Base-by-base conservation (phyloP, 106 monocot genomes). In the Platanthera guangdongensis region DNA sequence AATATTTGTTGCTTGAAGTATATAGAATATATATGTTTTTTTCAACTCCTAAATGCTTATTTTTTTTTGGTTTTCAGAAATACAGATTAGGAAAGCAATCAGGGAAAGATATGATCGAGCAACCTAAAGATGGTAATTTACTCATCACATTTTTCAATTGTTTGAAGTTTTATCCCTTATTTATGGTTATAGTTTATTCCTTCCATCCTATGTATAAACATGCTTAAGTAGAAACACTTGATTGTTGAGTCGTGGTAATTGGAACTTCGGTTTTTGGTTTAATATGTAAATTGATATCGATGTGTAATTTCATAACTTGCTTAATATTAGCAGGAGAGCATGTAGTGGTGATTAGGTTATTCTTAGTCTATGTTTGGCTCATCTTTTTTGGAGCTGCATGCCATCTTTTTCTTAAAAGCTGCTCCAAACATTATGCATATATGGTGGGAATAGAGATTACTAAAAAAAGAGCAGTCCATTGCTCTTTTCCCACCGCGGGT, bases 11-110 rank as follows among this genome's bases (percentile, higher is more conserved):
- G 70, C n/a, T 70, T 67, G 30, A 64, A 64, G 28, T 4, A 45
- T 68, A 46, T 68, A 14, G 3, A 15, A 32, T 19, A 68, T 32
- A 68, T 7, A 32, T 48, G 8, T 9, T 0, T 65, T 65, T 10
- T 4, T 65, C 4, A 13, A 52, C 11, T 2, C 7, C 30, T 30
- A 30, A 30, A 8, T 81, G 10, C 47, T 71, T 57, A 50, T 50
- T 52, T 73, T 30, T 0, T 51, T 28, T 49, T 78, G 45, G 14
- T 70, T 32, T 46, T 32, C 88, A 93, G 93, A 93, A 93, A 78
- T 93, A 93, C 83, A 87, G 93, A 82, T 81, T 97, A 51, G 93
- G 97, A 11, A 97, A 97, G 80, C 94, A 94, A 76, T 87, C 94
- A 10, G 91, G 91, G 28, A 97, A 97, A 83, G 97, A 97, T 74